Conservation (phyloP, 495 filamentous ascomycete species). For the Daldinia bambusicola region DNA sequence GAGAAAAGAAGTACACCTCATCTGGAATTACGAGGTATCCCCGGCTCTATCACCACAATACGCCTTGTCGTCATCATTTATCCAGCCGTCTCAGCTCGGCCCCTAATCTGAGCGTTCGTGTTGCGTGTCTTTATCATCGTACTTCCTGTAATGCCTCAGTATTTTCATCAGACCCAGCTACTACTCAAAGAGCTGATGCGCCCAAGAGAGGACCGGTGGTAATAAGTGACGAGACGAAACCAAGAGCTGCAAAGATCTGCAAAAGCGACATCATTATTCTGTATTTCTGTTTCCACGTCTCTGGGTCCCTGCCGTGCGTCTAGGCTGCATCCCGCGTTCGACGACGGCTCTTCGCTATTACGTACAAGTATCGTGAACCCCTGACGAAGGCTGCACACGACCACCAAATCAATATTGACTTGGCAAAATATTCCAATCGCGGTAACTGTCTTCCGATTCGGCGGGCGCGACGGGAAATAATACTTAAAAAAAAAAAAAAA, state of each 20-base stretch:
- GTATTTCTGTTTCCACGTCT: slow-evolving; percentile 46
- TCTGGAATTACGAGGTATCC: slow-evolving; percentile 8
- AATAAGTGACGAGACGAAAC: slow-evolving; percentile 1
- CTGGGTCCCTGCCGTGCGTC: slow-evolving; percentile 47
- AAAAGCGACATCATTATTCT: slow-evolving; percentile 39
- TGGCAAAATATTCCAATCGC: slow-evolving; percentile 32
- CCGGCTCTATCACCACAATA: slow-evolving; percentile 15
- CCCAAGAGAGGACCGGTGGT: slow-evolving; percentile 28
- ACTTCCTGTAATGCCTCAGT: slow-evolving; percentile 46
- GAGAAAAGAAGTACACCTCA: neutral
- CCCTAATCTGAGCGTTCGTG: slow-evolving; percentile 18
- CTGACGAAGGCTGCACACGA: slow-evolving; percentile 54
- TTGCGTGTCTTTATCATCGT: slow-evolving; percentile 14
- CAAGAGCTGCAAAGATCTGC: slow-evolving; percentile 2
- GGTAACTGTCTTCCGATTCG: slow-evolving; percentile 38
- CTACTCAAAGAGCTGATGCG: slow-evolving; percentile 46
- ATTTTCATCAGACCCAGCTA: slow-evolving; percentile 43
- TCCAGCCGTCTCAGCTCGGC: neutral
- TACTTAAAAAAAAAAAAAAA: no score
- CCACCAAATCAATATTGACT: slow-evolving; percentile 42
- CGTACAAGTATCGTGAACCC: slow-evolving; percentile 45
- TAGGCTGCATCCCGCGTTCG: slow-evolving; percentile 40
- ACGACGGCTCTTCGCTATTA: slow-evolving; percentile 38
- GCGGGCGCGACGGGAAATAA: slow-evolving; percentile 18
- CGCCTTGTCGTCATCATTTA: slow-evolving; percentile 15